Conservation (phyloP, 2,329 filamentous ascomycete species). For the Zelopaecilomyces penicillatus region DNA sequence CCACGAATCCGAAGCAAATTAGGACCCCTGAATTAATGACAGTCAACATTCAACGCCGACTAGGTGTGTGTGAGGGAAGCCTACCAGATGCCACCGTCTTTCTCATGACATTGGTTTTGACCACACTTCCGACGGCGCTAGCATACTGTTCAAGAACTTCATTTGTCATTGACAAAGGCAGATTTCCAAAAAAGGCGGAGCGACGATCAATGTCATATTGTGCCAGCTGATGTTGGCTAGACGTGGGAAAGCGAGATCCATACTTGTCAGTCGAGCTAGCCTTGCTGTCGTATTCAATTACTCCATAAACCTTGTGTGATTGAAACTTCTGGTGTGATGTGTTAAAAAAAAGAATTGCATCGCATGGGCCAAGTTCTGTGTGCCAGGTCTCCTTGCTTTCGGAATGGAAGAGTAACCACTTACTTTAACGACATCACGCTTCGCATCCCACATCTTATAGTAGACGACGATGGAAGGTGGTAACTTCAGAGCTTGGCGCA, state of each 20-base stretch:
- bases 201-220: conserved; percentile 35
- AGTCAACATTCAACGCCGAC: background rate
- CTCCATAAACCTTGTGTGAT: conserved; percentile 12
- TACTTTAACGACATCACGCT: conserved; percentile 41
- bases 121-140: conserved; percentile 29
- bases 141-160: conserved; percentile 29
- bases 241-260: background rate
- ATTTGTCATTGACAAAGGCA: conserved; percentile 31
- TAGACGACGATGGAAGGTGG: conserved; percentile 36
- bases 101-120: conserved; percentile 18
- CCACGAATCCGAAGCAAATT: conserved; percentile 29
- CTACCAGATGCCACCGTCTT: conserved; percentile 13
- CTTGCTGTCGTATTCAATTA: conserved; percentile 20
- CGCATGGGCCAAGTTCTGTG: conserved; percentile 7
- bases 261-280: conserved; percentile 1
- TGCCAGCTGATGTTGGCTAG: conserved; percentile 14
- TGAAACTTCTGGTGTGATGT: conserved; percentile 17
- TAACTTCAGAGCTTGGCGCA: conserved; percentile 26
- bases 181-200: conserved; percentile 39
- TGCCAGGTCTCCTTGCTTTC: too few species aligned
- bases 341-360: background rate
- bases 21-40: conserved; percentile 8
- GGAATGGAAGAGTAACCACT: conserved; percentile 15
- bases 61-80: background rate
- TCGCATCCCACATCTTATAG: conserved; percentile 43